A percentile compares a stretch with the other conserved stretches of the same genome.
Evolutionary conservation across 202 grass and related monocot species (phyloP).

Genomic region (Schoenoplectus triqueter): DNA sequence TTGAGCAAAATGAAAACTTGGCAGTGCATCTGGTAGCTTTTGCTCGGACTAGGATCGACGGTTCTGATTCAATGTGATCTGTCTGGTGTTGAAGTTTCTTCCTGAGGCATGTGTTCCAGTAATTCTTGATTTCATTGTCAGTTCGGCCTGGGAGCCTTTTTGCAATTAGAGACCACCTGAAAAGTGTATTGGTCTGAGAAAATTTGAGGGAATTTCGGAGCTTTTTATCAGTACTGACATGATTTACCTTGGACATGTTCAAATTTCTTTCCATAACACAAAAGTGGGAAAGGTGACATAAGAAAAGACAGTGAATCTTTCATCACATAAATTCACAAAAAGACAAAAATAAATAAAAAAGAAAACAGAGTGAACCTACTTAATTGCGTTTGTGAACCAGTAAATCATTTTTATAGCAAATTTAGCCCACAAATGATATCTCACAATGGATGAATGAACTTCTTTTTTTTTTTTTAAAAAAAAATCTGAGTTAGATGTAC

Average conservation of each 20-base stretch:
- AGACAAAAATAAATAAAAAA: too few relatives aligned
- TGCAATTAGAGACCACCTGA: slow-evolving; percentile 34
- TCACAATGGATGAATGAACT: too few relatives aligned
- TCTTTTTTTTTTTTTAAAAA: too few relatives aligned
- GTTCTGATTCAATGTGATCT: not conserved
- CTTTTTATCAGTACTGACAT: not conserved
- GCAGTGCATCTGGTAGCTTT: not conserved
- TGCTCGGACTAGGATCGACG: not conserved
- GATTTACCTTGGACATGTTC: not conserved
- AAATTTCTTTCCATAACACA: not conserved
- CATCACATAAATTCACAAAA: too few relatives aligned
- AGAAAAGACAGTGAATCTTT: too few relatives aligned
- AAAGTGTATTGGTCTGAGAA: not conserved
- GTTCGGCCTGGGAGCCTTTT: slow-evolving; percentile 12
- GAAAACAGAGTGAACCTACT: too few relatives aligned
- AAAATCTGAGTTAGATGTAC: not conserved
- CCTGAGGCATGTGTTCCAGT: slow-evolving; percentile 30
- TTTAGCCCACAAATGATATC: not conserved
- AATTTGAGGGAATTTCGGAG: not conserved
- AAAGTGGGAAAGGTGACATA: not conserved
- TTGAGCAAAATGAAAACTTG: slow-evolving; percentile 7
- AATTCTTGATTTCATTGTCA: slow-evolving; percentile 38
- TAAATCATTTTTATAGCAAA: too few relatives aligned
- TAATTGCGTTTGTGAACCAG: too few relatives aligned
- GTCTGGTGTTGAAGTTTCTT: slow-evolving; percentile 11